phyloP scores from a whole-genome alignment of 495 filamentous ascomycete genomes.

The Neurospora sp. region DNA sequence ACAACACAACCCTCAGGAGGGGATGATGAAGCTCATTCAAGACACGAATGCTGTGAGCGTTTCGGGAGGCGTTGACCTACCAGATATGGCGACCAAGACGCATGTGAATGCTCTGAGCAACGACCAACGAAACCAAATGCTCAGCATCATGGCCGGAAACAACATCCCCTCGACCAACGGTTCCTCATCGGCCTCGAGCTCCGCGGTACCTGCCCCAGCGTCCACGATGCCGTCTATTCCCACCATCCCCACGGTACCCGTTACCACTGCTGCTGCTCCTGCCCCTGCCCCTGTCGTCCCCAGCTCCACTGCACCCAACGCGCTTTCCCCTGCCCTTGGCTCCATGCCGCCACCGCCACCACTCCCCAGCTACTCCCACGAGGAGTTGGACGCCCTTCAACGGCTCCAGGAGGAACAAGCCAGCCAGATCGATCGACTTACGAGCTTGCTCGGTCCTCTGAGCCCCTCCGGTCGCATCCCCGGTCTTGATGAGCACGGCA shows the following conservation, averaged over 20 bases:
- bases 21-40: constrained; percentile 83
- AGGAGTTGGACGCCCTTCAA: constrained; percentile 63
- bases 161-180: not conserved
- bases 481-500: constrained; percentile 46
- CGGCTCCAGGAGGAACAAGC: constrained; percentile 66
- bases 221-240: constrained; percentile 6
- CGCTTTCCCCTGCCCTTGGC: constrained; percentile 43
- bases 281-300: constrained; percentile 10
- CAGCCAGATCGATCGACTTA: constrained; percentile 58
- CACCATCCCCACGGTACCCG: constrained; percentile 12
- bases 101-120: constrained; percentile 54
- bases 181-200: not conserved
- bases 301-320: constrained; percentile 17
- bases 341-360: constrained; percentile 45
- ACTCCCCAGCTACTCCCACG: constrained; percentile 50
- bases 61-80: constrained; percentile 51
- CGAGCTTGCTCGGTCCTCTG: constrained; percentile 60
- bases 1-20: constrained; percentile 46
- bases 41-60: constrained; percentile 57
- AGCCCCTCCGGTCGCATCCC: constrained; percentile 74
- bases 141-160: constrained; percentile 59
- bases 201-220: constrained; percentile 1
- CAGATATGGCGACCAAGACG: constrained; percentile 64
- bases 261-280: constrained; percentile 15
- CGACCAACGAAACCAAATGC: constrained; percentile 69